These are phyloP conservation scores for Skeletonema tropicum DNA, from an alignment of 108 stramenopile species.

Conservation along the genomic window DNA sequence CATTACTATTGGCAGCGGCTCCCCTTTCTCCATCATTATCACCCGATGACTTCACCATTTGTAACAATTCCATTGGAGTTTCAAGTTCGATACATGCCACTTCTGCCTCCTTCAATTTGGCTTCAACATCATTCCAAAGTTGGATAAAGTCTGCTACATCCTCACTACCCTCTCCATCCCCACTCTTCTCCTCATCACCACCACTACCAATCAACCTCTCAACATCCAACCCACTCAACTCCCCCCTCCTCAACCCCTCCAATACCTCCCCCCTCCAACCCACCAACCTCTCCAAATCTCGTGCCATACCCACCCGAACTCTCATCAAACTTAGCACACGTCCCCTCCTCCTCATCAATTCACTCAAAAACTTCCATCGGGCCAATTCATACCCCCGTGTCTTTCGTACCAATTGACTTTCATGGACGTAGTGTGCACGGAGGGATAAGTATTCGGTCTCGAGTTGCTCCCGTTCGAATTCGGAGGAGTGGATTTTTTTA, in stretches of 20 bases:
- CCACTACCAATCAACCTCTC: not conserved
- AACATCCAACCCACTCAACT: slow-evolving; percentile 18
- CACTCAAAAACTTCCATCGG: slow-evolving; percentile 57
- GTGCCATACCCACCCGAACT: slow-evolving; percentile 62
- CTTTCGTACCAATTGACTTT: slow-evolving; percentile 60
- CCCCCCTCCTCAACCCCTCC: slow-evolving; percentile 2
- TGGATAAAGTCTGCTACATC: slow-evolving; percentile 45
- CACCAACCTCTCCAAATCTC: slow-evolving; percentile 69
- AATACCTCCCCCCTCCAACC: slow-evolving; percentile 42
- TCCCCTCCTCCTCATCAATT: slow-evolving; percentile 54
- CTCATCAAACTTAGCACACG: slow-evolving; percentile 70
- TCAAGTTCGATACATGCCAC: slow-evolving; percentile 48
- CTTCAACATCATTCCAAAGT: slow-evolving; percentile 58
- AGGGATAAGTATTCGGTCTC: slow-evolving; percentile 83
- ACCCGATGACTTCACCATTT: slow-evolving; percentile 28
- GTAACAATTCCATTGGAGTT: slow-evolving; percentile 36
- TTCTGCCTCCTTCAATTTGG: slow-evolving; percentile 49
- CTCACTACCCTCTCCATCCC: slow-evolving; percentile 1
- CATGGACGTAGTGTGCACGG: slow-evolving; percentile 80
- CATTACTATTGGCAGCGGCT: not conserved
- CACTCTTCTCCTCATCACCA: not conserved
- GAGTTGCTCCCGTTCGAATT: slow-evolving; percentile 74
- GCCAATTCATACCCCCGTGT: slow-evolving; percentile 51
- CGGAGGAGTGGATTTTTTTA: slow-evolving; percentile 72
- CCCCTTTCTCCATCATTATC: not conserved